Conservation (phyloP, 768 basidiomycete species). For the Tubosaeta sp. region DNA sequence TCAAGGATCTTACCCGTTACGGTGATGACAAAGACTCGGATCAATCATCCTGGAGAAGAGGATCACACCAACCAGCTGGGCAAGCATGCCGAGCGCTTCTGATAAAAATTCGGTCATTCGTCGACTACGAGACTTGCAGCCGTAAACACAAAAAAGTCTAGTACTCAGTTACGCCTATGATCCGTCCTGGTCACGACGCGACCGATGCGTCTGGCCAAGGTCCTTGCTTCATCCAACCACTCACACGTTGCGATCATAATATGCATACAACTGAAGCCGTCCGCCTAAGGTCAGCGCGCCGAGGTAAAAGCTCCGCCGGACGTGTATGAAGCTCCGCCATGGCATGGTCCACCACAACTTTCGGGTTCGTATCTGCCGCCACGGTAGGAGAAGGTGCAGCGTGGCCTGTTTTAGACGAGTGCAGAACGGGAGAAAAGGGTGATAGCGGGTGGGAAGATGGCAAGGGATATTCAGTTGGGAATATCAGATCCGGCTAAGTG, state of each 20-base stretch:
- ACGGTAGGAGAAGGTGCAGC: not conserved
- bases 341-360: not conserved
- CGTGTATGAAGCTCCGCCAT: conserved; percentile 35
- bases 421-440: not conserved
- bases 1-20: not conserved
- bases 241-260: conserved; percentile 50
- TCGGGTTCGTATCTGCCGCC: not conserved
- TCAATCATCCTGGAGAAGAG: too few species aligned
- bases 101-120: too few species aligned
- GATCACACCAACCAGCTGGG: too few species aligned
- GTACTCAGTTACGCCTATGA: too few species aligned
- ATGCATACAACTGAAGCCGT: conserved; percentile 32
- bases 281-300: conserved; percentile 35
- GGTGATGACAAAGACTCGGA: not conserved
- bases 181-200: not conserved
- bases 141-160: too few species aligned
- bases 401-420: not conserved
- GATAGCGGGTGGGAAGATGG: not conserved
- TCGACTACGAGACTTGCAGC: too few species aligned
- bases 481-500: not conserved
- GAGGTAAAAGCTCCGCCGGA: conserved; percentile 42
- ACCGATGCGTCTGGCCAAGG: conserved; percentile 17
- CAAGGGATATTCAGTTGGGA: conserved; percentile 2
- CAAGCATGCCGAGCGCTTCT: too few species aligned
- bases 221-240: conserved; percentile 45